Evolutionary conservation across 2,329 filamentous ascomycete genomes (phyloP), one percentile per base, ranked within the genome.

Genomic region (Neospermospora avenae): DNA sequence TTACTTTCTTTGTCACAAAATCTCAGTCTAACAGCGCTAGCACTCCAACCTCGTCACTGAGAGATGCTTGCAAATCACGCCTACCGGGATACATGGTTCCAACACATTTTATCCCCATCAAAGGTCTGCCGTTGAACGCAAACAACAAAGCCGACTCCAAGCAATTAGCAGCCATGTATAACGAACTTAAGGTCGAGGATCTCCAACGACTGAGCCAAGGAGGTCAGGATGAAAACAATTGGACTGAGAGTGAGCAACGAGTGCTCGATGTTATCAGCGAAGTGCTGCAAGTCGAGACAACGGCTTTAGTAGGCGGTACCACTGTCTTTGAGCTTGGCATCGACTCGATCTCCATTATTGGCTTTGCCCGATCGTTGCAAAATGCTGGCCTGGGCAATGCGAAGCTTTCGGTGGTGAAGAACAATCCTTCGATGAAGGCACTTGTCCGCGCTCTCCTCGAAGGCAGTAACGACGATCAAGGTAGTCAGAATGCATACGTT

Each of bases 71-170:
- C 67, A 82, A 83, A 35, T 77, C 82, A 1, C 84, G 79, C 22
- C 80, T 97, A 3, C 90, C 93, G 0, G 83, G 81, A 0, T 97
- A 97, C 72, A 97, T 97, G 93, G 84, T 97, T 1, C 93, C 93
- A 0, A 93, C 91, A 0, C 90, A 95, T 69, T 85, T 96, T 60
- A 77, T 96, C 24, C 83, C 82, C 3, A 75, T 96, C 7, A 81
- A 85, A 0, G 80, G 77, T 7, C 85, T 97, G 57, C 93, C 93
- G 0, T 78, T 97, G 0, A 96, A 91, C 1, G 78, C 89, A 6
- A 97, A 96, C 73, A 96, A 96, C 74, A 97, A 97, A 71, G 88
- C 89, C 0, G 92, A 97, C 68, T 80, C 81, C 6, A 93, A 89
- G 69, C 78, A 80, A 37, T 75, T 97, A 2, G 87, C 83, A 59